Evolutionary conservation across 108 stramenopile genomes (phyloP).

Genomic region (Pelagomonas calceolata): DNA sequence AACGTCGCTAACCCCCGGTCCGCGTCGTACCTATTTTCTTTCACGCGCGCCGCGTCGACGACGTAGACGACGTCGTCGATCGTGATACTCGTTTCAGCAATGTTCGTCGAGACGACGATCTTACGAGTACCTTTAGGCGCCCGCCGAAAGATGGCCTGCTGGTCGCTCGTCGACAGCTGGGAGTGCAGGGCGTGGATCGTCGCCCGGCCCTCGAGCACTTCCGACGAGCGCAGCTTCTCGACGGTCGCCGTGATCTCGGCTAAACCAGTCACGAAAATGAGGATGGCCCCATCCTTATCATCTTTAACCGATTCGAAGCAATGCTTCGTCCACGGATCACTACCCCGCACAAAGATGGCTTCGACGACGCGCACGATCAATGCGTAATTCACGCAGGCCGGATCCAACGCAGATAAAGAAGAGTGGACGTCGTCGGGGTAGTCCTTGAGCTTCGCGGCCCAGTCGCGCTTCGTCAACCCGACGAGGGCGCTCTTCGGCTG

Average conservation of each 20-base stretch:
- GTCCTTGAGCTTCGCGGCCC: conserved; percentile 56
- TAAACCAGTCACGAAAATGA: conserved; percentile 53
- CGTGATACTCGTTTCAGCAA: conserved; percentile 57
- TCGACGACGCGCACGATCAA: conserved; percentile 45
- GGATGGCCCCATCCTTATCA: conserved; percentile 25
- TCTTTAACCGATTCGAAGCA: neutral
- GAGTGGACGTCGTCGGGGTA: conserved; percentile 23
- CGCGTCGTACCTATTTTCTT: conserved; percentile 49
- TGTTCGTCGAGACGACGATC: conserved; percentile 51
- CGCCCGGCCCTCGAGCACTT: too few relatives aligned
- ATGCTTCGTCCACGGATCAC: neutral
- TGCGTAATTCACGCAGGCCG: neutral
- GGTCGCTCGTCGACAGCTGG: conserved; percentile 26
- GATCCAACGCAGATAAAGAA: too few relatives aligned
- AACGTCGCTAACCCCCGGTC: conserved; percentile 30
- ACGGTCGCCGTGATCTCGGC: conserved; percentile 34
- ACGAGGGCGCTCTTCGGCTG: too few relatives aligned
- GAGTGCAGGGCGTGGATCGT: conserved; percentile 47
- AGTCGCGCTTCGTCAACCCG: too few relatives aligned
- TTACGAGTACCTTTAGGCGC: conserved; percentile 21
- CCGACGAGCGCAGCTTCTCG: conserved; percentile 17
- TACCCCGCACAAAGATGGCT: too few relatives aligned
- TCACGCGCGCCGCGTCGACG: conserved; percentile 45
- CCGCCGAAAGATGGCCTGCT: conserved; percentile 23
- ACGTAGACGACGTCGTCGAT: conserved; percentile 55